Percentiles rank a stretch among this genome's conserved stretches.
Conservation (phyloP, 2,329 filamentous ascomycete species). For the Penicillium olsonii region DNA sequence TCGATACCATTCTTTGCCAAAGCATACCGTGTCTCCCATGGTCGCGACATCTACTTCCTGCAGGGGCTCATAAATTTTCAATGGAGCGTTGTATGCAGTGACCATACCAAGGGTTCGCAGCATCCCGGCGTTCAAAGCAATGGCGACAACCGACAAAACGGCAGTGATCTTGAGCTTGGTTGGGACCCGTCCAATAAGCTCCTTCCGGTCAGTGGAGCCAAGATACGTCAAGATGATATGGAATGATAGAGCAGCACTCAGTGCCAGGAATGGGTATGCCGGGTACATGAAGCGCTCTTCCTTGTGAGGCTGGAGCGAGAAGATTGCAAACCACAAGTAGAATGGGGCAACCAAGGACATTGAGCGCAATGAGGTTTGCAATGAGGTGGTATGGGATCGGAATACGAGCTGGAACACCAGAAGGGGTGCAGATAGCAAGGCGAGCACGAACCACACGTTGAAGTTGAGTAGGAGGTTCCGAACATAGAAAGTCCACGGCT, state of each 20-base stretch:
- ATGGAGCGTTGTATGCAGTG: constrained; percentile 79
- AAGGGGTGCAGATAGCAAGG: constrained; percentile 71
- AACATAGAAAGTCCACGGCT: constrained; percentile 96
- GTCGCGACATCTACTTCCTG: constrained; percentile 54
- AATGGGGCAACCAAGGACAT: constrained; percentile 80
- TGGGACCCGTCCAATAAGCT: constrained; percentile 70
- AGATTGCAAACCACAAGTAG: constrained; percentile 92
- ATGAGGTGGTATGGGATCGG: constrained; percentile 61
- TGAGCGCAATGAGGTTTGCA: constrained; percentile 71
- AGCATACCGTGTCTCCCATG: constrained; percentile 72
- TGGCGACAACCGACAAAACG: constrained; percentile 62
- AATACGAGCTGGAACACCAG: constrained; percentile 72
- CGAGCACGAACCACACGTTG: constrained; percentile 88
- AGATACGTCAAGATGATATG: constrained; percentile 78
- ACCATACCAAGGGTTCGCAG: constrained; percentile 75
- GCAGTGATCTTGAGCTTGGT: constrained; percentile 69
- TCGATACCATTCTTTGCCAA: constrained; percentile 97
- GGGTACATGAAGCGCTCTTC: constrained; percentile 99
- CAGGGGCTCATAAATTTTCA: constrained; percentile 59
- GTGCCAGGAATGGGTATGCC: constrained; percentile 82
- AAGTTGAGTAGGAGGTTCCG: constrained; percentile 92
- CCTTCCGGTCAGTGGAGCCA: constrained; percentile 68
- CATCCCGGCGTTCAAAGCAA: constrained; percentile 66
- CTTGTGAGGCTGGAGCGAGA: constrained; percentile 91
- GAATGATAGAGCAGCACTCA: constrained; percentile 83